Base-by-base conservation (phyloP, 1,284 basidiomycete species). In the Peniophora sp. region DNA sequence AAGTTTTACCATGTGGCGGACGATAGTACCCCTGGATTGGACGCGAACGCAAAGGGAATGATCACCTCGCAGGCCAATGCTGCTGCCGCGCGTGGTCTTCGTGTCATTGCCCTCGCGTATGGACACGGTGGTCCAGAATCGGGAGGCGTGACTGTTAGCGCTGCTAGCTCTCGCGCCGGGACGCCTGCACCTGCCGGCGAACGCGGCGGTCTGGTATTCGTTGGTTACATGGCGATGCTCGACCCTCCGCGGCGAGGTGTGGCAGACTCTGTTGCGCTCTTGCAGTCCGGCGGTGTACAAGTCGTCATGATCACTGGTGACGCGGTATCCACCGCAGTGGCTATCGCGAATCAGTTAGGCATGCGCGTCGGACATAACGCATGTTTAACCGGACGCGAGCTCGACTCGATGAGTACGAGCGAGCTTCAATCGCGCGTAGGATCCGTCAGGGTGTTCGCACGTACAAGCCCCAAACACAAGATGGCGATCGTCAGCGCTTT, bases 241-340 rank as follows among this genome's bases (percentile, higher is more conserved):
- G 96, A 98, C 65, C 96, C 96, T 2, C 96, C 96, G 0, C 75
- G 96, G 44, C 86, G 87, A 57, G 95, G 94, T 22, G 94, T 98
- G n/a, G 85, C 85, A 2, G 89, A 93, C 58, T 86, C 95, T 9
- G 87, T 98, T 55, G 75, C 75, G 25, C 69, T 87, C 22, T 72
- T 98, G 23, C 89, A 93, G 61, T 70, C 75, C 16, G 93, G 89
- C 16, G 92, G 95, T 6, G 89, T 99, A 35, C 92, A 96, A 61
- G 85, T 98, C 12, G 88, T 98, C 41, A 98, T 99, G 95, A 97
- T 98, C 65, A 98, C 96, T 0, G 96, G 96, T 14, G 96, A 98
- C 62, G 85, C 93, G 20, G 91, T 95, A 67, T 76, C 86, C 52
- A 99, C 96, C 0, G 96, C 96, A 1, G 62, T 92, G 10, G 85